Base-by-base conservation (phyloP, 345 rosid genomes). In the Streptanthus diversifolius region DNA sequence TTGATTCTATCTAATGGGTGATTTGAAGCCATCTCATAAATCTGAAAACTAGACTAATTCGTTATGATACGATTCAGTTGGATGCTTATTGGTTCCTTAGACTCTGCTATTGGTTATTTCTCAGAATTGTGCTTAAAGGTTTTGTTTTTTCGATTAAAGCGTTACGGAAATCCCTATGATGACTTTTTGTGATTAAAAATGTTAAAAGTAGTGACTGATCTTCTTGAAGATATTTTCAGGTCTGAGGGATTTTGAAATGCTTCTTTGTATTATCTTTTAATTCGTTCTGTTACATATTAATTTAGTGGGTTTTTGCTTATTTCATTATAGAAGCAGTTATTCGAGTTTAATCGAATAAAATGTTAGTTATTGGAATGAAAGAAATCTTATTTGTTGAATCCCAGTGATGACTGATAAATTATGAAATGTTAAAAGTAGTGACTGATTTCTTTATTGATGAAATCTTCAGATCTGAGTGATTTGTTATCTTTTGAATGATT, bases 201-300 rank as follows among this genome's bases (percentile, higher is more conserved):
- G 52, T 66, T 66, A 66, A 66, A 66, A 66, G 71, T 66, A 66
- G 71, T 66, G 71, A 22, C 71, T 66, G 71, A 66, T 65, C 15
- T 55, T 59, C 7, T 51, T 66, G 71, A 66, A 1, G 44, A 66
- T 30, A 66, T 8, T 39, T 36, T 66, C 48, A 14, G 36, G 3
- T 66, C 71, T 51, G 71, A 66, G 71, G 71, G 71, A 51, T 61
- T 61, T 65, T 51, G 0, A 12, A 14, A 24, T 66, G 15, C 35
- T 65, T 65, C 21, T 14, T 18, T 19, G 47, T 37, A 19, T 2
- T 25, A 9, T 39, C 17, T 39, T 10, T 33, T 33, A 30, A 30
- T 30, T 8, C 35, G 1, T 30, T 30, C 35, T 48, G 2, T 21
- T 21, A 2, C 8, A 11, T 36, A n/a, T n/a, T n/a, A n/a, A n/a